Conservation (phyloP, 208 protist species). For the Leishmania lainsoni region DNA sequence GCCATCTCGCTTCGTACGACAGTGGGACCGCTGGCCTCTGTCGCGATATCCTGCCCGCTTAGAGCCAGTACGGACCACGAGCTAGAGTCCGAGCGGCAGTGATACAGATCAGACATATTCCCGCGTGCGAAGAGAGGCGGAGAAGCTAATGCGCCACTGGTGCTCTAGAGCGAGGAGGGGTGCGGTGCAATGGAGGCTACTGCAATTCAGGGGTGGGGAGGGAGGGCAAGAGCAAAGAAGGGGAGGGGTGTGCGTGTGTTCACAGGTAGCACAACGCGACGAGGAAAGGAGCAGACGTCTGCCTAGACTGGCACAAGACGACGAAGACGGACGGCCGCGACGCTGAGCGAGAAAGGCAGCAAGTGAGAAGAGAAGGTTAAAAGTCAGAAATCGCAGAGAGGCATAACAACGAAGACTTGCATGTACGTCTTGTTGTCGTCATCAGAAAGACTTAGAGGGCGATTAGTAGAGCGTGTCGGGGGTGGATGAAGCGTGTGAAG, state of each 20-base stretch:
- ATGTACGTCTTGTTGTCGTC: neutral
- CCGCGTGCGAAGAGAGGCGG: neutral
- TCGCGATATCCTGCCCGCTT: neutral
- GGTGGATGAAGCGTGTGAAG: neutral
- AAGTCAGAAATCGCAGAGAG: neutral
- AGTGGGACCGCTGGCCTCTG: neutral
- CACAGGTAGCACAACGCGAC: neutral
- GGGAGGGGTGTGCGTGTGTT: neutral
- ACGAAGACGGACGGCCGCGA: neutral
- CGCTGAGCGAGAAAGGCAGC: neutral
- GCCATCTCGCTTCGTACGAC: neutral
- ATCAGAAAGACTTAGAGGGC: neutral
- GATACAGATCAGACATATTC: conserved; percentile 12
- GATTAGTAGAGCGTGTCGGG: neutral
- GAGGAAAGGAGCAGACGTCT: neutral
- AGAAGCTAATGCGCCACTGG: neutral
- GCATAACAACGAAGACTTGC: neutral
- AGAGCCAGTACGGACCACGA: conserved; percentile 20
- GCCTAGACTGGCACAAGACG: neutral
- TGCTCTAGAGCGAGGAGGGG: neutral
- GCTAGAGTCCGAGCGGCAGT: conserved; percentile 6
- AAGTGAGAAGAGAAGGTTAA: neutral
- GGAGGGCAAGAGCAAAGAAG: neutral
- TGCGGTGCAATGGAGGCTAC: neutral
- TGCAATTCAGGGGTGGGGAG: neutral